Evolutionary conservation across 345 rosid genomes (phyloP).

Genomic region (Eucalyptus pumila): DNA sequence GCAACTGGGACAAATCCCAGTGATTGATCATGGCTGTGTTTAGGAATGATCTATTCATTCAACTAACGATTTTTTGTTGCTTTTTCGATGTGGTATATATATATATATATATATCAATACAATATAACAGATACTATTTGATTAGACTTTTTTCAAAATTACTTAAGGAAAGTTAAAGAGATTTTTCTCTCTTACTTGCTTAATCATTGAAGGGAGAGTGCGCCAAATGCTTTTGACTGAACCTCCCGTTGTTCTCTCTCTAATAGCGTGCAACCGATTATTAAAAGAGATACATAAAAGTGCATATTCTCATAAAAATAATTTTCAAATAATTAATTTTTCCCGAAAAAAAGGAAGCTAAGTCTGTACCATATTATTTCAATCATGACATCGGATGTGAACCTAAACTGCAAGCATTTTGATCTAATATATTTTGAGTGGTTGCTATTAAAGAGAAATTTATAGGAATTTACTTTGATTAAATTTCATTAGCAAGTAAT

Average conservation of each 20-base stretch:
- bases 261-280: rapidly evolving
- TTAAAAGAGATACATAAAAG: not conserved
- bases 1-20: too few relatives aligned
- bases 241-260: not conserved
- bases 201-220: not conserved
- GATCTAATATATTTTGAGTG: not conserved
- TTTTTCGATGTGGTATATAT: not conserved
- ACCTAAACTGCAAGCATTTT: not conserved
- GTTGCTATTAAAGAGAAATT: not conserved
- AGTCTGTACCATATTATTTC: too few relatives aligned
- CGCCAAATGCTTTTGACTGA: not conserved
- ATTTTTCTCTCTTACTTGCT: not conserved
- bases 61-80: not conserved
- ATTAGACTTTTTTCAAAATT: not conserved
- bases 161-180: not conserved
- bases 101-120: not conserved
- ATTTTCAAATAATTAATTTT: too few relatives aligned
- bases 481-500: not conserved
- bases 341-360: rapidly evolving
- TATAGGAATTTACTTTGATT: not conserved
- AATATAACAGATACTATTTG: rapidly evolving
- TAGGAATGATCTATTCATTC: not conserved
- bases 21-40: not conserved
- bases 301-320: not conserved
- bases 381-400: too few relatives aligned